Conservation (phyloP, 805 yeast species). For the Kazachstania kunashirensis region DNA sequence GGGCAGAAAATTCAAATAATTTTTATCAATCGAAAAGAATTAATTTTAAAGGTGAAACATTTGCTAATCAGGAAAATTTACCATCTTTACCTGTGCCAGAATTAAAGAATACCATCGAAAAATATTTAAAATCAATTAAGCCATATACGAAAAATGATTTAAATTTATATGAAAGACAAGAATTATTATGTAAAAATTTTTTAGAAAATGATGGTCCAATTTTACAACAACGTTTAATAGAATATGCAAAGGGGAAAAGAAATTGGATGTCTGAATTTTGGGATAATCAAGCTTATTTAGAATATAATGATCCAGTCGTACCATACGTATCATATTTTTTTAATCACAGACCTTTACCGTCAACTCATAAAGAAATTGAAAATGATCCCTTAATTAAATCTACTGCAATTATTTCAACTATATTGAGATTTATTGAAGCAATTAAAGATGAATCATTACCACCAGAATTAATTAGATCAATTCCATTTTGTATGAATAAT, state of each 20-base stretch:
- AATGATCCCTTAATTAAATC: conserved; percentile 63
- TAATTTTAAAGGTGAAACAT: conserved; percentile 53
- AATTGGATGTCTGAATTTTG: conserved; percentile 91
- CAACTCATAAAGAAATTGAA: conserved; percentile 38
- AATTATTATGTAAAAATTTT: conserved; percentile 55
- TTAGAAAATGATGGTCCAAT: conserved; percentile 54
- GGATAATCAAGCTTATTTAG: conserved; percentile 89
- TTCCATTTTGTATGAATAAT: conserved; percentile 92
- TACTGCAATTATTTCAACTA: conserved; percentile 58
- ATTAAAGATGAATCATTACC: conserved; percentile 66
- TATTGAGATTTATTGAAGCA: conserved; percentile 54
- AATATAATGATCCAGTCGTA: conserved; percentile 87
- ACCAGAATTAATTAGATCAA: conserved; percentile 66
- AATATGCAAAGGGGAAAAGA: conserved; percentile 47
- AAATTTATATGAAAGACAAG: conserved; percentile 43
- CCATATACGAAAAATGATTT: conserved; percentile 49
- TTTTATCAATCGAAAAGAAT: conserved; percentile 15
- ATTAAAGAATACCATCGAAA: conserved; percentile 55
- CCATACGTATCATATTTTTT: conserved; percentile 90
- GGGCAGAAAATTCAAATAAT: conserved; percentile 18
- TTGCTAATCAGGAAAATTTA: conserved; percentile 57
- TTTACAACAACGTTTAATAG: conserved; percentile 56
- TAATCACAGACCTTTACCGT: conserved; percentile 58
- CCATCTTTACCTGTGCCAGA: conserved; percentile 87
- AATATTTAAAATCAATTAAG: conserved; percentile 61